Evolutionary conservation across 257 asterid genomes (phyloP), one percentile per base, ranked within the genome.

Genomic region (Avicennia marina): DNA sequence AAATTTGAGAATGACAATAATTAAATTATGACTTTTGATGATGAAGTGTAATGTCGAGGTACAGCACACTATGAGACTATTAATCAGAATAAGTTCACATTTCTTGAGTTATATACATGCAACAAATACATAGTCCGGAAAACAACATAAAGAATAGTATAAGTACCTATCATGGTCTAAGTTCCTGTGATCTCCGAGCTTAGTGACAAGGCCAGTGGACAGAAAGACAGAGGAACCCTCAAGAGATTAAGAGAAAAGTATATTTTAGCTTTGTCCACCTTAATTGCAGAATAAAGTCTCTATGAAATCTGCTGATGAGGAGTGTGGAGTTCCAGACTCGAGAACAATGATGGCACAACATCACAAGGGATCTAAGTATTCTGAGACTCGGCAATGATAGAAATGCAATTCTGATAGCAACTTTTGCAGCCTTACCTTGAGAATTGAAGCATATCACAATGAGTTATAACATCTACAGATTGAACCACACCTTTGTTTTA

Each of bases 391-490:
- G 16, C 64, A 46, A 68, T n/a, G 7, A 49, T 59, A n/a, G 6
- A 20, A 16, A 52, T n/a, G n/a, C 45, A 46, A 42, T 47, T 59
- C 69, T 8, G n/a, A 29, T 8, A 72, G 68, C 76, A 83, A 64
- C 64, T 78, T 78, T 32, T 55, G 56, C 17, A 83, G 68, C 67
- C 79, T 79, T 80, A 78, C 86, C 72, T 62, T 86, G 68, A 81
- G 82, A 43, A 65, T 63, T 10, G 89, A 57, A 89, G 70, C 75
- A 65, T 25, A 50, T 74, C 76, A 62, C 81, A 74, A 13, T 26
- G 55, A 56, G 75, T 74, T 66, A 86, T 67, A 65, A 81, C 74
- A 61, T 81, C 94, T 9, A 79, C 72, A 6, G 95, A 83, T 31
- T 60, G 72, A 45, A 89, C 50, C 65, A 89, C 85, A 1, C 87